A percentile compares a stretch with the other conserved stretches of the same genome.
phyloP scores from a whole-genome alignment of 768 basidiomycete genomes.

The Psilocybe azurescens region DNA sequence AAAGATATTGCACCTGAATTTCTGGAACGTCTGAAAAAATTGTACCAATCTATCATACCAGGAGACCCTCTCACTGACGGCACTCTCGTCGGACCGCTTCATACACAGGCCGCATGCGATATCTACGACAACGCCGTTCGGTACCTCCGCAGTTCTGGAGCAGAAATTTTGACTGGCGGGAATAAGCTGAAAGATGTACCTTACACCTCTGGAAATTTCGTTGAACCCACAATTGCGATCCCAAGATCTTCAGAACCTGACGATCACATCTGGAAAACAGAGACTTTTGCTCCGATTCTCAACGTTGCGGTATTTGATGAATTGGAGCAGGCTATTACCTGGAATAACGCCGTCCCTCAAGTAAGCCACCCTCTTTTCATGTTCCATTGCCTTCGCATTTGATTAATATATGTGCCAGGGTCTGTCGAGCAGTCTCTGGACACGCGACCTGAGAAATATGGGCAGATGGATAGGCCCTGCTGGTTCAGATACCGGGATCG shows the following conservation, averaged over 20 bases:
- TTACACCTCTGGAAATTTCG: slow-evolving; percentile 80
- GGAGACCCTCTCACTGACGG: slow-evolving; percentile 83
- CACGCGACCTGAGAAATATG: slow-evolving; percentile 79
- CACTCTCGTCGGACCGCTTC: slow-evolving; percentile 89
- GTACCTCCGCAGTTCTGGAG: slow-evolving; percentile 65
- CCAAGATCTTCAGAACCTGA: slow-evolving; percentile 59
- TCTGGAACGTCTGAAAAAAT: slow-evolving; percentile 71
- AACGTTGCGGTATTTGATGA: slow-evolving; percentile 88
- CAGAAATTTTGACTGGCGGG: slow-evolving; percentile 81
- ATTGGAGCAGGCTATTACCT: slow-evolving; percentile 83
- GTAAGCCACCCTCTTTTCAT: slow-evolving; percentile 32
- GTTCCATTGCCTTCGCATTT: slow-evolving; percentile 15
- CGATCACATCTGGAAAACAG: slow-evolving; percentile 73
- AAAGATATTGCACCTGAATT: slow-evolving; percentile 77
- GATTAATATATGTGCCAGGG: slow-evolving; percentile 48
- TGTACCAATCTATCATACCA: slow-evolving; percentile 73
- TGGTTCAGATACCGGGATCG: slow-evolving; percentile 91
- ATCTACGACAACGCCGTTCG: slow-evolving; percentile 67
- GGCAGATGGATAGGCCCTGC: slow-evolving; percentile 92
- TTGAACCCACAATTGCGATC: slow-evolving; percentile 84
- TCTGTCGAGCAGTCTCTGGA: slow-evolving; percentile 92
- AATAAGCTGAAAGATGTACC: slow-evolving; percentile 53
- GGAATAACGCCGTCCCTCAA: slow-evolving; percentile 91
- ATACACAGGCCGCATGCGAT: slow-evolving; percentile 70
- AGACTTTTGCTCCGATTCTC: slow-evolving; percentile 90